Evolutionary conservation across 805 yeast genomes (phyloP), one percentile per base, ranked within the genome.

Genomic region (Kluyveromyces wickerhamii): DNA sequence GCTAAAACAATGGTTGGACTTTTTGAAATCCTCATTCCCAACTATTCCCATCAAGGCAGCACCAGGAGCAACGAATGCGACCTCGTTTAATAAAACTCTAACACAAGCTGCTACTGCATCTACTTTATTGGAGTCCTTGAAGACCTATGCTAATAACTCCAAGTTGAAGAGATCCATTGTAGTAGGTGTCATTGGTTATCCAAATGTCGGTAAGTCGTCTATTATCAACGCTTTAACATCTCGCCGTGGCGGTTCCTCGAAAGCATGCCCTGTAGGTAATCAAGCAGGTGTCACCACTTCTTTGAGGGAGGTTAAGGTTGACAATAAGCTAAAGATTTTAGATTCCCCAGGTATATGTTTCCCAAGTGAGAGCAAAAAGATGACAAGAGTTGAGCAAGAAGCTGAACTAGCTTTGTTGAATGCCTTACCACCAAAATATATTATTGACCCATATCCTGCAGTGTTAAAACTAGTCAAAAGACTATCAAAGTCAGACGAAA

Each of bases 261-360:
- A 72, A 48, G 89, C 88, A 9, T 92, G 97, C 57, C 96, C 98
- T 11, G 94, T 83, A 21, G 98, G 98, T 33, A 94, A 94, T 54
- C 92, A 83, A 63, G 96, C 98, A 3, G 98, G 98, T 57, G 92
- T 92, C 30, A 89, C 98, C 20, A 88, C 96, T 1, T 67, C 89
- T 3, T 65, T 92, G 57, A 76, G 96, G 63, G 94, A 87, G 59
- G 87, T 89, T 39, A 92, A 89, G 63, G 72, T 89, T 41, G 98
- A 89, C 60, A 81, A 78, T 54, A 87, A 87, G 59, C 71, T 89
- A 48, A 85, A 82, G 60, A 71, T 89, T 44, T 69, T 89, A 52
- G 98, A 89, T 61, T 85, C 96, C 36, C 98, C 98, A 34, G 98
- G 98, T 55, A 92, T 89, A 42, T 96, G 92, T 26, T 89, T 92